Percentiles rank a stretch among this genome's conserved stretches.
phyloP scores from a whole-genome alignment of 257 asterid genomes.

The Solanum raphanifolium region DNA sequence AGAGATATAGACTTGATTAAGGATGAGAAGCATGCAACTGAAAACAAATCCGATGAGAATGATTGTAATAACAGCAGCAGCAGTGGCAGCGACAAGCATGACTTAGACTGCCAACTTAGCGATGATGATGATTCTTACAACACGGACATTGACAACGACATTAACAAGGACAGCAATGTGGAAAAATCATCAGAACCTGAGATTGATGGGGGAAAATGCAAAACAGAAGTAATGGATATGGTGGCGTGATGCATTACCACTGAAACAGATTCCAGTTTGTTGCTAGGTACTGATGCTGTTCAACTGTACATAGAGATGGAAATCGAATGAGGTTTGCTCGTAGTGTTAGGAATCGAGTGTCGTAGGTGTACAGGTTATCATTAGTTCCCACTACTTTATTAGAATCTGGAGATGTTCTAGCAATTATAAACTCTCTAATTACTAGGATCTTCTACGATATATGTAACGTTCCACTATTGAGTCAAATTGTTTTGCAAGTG shows the following conservation, averaged over 20 bases:
- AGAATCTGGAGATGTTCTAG: not conserved
- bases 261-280: not conserved
- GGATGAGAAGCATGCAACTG: constrained; percentile 25
- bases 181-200: constrained; percentile 34
- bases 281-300: constrained; percentile 4
- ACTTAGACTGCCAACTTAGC: not conserved
- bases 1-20: constrained; percentile 26
- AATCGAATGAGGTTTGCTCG: not conserved
- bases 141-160: constrained; percentile 4
- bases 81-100: constrained; percentile 1
- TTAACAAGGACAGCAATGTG: constrained; percentile 11
- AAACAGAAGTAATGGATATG: constrained; percentile 29
- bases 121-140: constrained; percentile 7
- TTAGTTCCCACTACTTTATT: not conserved
- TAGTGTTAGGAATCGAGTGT: not conserved
- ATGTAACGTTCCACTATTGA: not conserved
- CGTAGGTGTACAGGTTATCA: not conserved
- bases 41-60: constrained; percentile 22
- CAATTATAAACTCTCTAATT: not conserved
- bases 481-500: not conserved
- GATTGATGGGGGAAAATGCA: constrained; percentile 30
- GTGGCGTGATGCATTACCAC: constrained; percentile 1
- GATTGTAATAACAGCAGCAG: constrained; percentile 5
- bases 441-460: not conserved
- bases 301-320: constrained; percentile 36